Conservation (phyloP, 805 yeast species). For the Candida odintsovae region DNA sequence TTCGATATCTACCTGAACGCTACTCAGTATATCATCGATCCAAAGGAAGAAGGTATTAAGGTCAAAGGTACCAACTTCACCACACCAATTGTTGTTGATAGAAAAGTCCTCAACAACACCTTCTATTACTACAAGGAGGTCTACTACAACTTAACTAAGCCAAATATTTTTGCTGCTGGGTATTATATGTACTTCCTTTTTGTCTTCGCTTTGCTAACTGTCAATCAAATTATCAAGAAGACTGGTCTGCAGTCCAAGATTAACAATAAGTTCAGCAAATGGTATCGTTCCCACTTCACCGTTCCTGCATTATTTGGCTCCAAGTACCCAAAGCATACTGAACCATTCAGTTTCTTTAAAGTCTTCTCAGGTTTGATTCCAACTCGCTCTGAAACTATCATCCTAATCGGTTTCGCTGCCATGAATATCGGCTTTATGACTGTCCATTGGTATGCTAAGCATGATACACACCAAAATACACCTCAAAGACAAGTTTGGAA, state of each 20-base stretch:
- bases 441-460: constrained; percentile 10
- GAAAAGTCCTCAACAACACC: no score
- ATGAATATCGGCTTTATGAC: constrained; percentile 12
- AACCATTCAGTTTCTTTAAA: neutral
- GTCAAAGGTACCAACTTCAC: constrained; percentile 3
- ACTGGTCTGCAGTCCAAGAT: constrained; percentile 18
- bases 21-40: no score
- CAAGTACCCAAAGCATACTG: constrained; percentile 15
- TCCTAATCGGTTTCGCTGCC: constrained; percentile 30
- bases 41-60: no score
- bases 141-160: constrained; percentile 16
- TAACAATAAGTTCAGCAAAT: constrained; percentile 11
- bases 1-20: no score
- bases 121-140: constrained; percentile 3
- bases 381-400: constrained; percentile 22
- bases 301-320: constrained; percentile 18
- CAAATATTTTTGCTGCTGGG: constrained; percentile 22
- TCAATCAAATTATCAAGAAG: constrained; percentile 25
- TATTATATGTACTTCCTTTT: constrained; percentile 34
- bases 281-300: constrained; percentile 16
- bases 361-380: constrained; percentile 15
- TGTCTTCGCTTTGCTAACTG: constrained; percentile 31
- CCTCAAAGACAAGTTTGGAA: neutral
- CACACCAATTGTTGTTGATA: neutral
- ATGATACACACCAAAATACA: neutral